phyloP scores from a whole-genome alignment of 2,329 filamentous ascomycete species.

The Berkeleyomyces basicola region DNA sequence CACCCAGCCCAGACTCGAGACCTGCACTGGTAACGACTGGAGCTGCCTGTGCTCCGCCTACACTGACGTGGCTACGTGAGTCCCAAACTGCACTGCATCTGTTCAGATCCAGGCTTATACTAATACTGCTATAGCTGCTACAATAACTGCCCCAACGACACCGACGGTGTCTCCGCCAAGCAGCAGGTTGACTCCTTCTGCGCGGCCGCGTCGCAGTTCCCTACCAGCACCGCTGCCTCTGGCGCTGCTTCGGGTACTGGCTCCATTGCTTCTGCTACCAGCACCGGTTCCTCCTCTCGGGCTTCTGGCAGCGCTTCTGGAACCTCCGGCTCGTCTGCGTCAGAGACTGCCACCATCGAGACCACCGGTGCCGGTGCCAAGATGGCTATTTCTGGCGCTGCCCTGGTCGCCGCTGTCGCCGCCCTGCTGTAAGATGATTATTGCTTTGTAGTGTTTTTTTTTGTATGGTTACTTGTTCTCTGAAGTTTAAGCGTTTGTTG shows the following conservation, averaged over 20 bases:
- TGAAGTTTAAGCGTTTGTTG: background rate
- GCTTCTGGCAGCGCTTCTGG: slow-evolving; percentile 15
- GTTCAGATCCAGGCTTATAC: background rate
- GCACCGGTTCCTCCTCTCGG: slow-evolving; percentile 15
- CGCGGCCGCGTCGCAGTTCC: slow-evolving; percentile 28
- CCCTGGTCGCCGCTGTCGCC: slow-evolving; percentile 24
- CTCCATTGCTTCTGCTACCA: slow-evolving; percentile 14
- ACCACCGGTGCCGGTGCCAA: slow-evolving; percentile 20
- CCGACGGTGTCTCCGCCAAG: slow-evolving; percentile 21
- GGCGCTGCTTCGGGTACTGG: slow-evolving; percentile 14
- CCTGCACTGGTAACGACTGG: slow-evolving; percentile 27
- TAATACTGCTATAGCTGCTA: slow-evolving; percentile 27
- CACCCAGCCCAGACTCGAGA: slow-evolving; percentile 24
- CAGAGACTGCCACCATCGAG: slow-evolving; percentile 18
- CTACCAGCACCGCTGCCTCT: slow-evolving; percentile 19
- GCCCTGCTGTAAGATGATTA: slow-evolving; percentile 21
- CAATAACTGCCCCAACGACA: slow-evolving; percentile 39
- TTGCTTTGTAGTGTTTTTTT: background rate
- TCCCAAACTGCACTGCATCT: slow-evolving; percentile 9
- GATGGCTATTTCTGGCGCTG: slow-evolving; percentile 22
- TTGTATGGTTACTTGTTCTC: background rate
- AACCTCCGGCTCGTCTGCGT: slow-evolving; percentile 14
- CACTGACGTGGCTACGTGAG: slow-evolving; percentile 30
- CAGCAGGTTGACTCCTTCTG: slow-evolving; percentile 29
- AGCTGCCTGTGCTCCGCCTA: slow-evolving; percentile 31